A percentile compares a stretch with the other conserved stretches of the same genome.
These are phyloP conservation scores for Pelargonium citronellum DNA, from an alignment of 441 rosid genomes.

Conservation along the genomic window DNA sequence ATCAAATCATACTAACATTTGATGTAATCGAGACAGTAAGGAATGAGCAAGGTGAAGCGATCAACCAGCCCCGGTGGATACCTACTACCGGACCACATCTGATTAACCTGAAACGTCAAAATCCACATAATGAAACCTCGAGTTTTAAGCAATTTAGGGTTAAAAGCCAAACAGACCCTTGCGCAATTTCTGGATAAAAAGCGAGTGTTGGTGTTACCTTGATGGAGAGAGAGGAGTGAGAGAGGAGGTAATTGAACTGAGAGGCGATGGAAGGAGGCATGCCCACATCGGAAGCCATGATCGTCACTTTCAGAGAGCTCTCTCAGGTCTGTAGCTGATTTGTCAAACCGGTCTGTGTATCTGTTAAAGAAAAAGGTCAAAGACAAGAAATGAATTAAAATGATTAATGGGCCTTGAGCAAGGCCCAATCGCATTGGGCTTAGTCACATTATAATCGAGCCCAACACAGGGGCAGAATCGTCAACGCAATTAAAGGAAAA, in stretches of 20 bases:
- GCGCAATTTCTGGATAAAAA: background rate
- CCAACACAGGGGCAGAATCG: too few species aligned
- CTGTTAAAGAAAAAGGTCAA: too few species aligned
- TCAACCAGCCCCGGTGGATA: slow-evolving; percentile 47
- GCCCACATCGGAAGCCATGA: slow-evolving; percentile 50
- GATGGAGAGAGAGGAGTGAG: slow-evolving; percentile 48
- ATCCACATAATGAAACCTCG: background rate
- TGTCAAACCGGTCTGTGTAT: too few species aligned
- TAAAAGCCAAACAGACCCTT: too few species aligned
- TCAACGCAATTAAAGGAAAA: too few species aligned
- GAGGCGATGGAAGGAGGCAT: slow-evolving; percentile 65
- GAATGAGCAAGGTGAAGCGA: slow-evolving; percentile 81
- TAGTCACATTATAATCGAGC: too few species aligned
- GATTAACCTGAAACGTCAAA: slow-evolving; percentile 56
- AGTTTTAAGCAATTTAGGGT: background rate
- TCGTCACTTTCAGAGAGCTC: slow-evolving; percentile 7
- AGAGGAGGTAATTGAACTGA: slow-evolving; percentile 77
- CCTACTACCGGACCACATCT: slow-evolving; percentile 70
- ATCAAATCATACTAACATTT: slow-evolving; percentile 51
- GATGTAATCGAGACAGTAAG: slow-evolving; percentile 72
- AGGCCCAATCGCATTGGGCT: too few species aligned
- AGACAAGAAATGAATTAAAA: too few species aligned
- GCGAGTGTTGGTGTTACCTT: slow-evolving; percentile 37
- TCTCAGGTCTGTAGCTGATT: background rate
- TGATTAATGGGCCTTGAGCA: too few species aligned